Base-by-base conservation (phyloP, 2,329 filamentous ascomycete genomes). In the Stachybotrys chartarum region DNA sequence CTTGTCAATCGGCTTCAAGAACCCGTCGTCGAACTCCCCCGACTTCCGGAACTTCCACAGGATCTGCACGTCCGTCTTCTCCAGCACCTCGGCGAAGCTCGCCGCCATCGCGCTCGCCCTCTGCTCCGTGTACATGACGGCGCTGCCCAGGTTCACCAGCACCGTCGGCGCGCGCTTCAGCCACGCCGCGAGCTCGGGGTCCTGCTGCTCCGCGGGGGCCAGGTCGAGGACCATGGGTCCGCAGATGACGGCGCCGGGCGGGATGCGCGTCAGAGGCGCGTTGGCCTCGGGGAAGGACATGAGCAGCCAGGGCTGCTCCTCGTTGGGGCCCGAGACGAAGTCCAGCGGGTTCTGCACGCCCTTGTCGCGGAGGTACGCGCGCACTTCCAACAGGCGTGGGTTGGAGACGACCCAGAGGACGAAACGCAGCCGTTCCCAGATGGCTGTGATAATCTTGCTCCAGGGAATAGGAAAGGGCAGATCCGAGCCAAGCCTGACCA, bases 141-240 rank as follows among this genome's bases (percentile, higher is more conserved):
- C 64, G 1, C 73, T 78, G 0, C 78, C 78, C 1, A 80, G 66
- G 55, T 76, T 78, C n/a, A 80, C 69, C 10, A 80, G 66, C 3
- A 80, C 63, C 0, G 77, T 80, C 3, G 74, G 73, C 0, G 62
- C 64, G 10, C 61, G 59, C 1, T 62, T 58, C 8, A 80, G 59
- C 78, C 78, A 80, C 1, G 48, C 35, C 3, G 70, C 67, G 35
- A 82, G 63, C 45, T 74, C 72, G 0, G 72, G 64, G 53, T 81
- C 78, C 11, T 70, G 64, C 16, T 72, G 64, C 32, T 64, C 55
- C 0, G 76, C 66, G 0, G 73, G 61, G 1, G 63, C 57, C 3
- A 66, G 63, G 0, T 72, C 68, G 1, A 76, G 65, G 1, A 78
- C 61, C 10, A 81, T 78, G 0, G 78, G 78, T 0, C 77, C 77